Percentiles rank a stretch among this genome's conserved stretches.
Evolutionary conservation across 495 filamentous ascomycete species (phyloP).

Genomic region (Penicillium daleae): DNA sequence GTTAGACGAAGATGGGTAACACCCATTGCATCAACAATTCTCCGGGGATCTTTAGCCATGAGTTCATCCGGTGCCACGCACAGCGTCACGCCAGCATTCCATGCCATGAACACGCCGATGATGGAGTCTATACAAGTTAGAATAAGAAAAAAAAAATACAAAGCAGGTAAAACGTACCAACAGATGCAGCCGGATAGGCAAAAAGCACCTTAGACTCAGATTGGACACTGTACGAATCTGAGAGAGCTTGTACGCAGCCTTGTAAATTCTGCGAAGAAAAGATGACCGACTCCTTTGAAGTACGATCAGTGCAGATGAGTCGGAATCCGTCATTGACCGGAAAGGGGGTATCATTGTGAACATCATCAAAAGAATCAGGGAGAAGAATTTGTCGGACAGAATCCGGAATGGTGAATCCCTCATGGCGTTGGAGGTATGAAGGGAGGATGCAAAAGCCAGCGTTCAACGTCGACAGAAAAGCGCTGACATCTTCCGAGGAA

Average conservation of each 20-base stretch:
- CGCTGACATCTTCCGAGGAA: slow-evolving; percentile 55
- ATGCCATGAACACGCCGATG: slow-evolving; percentile 80
- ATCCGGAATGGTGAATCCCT: slow-evolving; percentile 20
- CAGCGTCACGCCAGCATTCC: slow-evolving; percentile 71
- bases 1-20: slow-evolving; percentile 81
- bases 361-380: slow-evolving; percentile 34
- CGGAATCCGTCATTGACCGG: slow-evolving; percentile 30
- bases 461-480: slow-evolving; percentile 57
- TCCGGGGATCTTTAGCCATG: slow-evolving; percentile 66
- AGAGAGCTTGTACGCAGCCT: slow-evolving; percentile 66
- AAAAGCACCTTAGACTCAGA: slow-evolving; percentile 62
- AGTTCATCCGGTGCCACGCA: slow-evolving; percentile 68
- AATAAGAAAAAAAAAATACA: neutral
- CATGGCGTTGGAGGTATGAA: slow-evolving; percentile 10
- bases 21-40: slow-evolving; percentile 54
- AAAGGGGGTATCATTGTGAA: slow-evolving; percentile 34
- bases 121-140: slow-evolving; percentile 60
- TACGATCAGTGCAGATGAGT: slow-evolving; percentile 62
- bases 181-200: slow-evolving; percentile 73
- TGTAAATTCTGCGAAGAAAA: slow-evolving; percentile 70
- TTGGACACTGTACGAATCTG: slow-evolving; percentile 58
- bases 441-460: slow-evolving; percentile 53
- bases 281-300: slow-evolving; percentile 69
- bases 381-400: slow-evolving; percentile 31
- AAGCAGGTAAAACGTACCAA: slow-evolving; percentile 42